Evolutionary conservation across 768 basidiomycete genomes (phyloP), one percentile per base, ranked within the genome.

Genomic region (Pisolithus marmoratus): DNA sequence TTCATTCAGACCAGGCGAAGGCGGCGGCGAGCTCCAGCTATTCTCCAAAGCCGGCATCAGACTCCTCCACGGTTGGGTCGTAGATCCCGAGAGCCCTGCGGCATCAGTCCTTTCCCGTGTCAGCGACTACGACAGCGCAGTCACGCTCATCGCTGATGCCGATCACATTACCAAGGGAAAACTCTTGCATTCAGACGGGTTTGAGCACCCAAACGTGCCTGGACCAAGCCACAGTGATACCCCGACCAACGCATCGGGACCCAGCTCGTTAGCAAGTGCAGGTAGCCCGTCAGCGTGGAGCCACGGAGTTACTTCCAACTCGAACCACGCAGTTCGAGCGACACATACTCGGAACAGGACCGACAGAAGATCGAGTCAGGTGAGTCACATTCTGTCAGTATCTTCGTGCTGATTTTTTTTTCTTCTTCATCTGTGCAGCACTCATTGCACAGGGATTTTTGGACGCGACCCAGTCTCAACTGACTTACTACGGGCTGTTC

Each of bases 401-500:
- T 24, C 22, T 22, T 38, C 38, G 26, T 29, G 24, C 40, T 50
- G 47, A 40, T 27, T 52, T 5, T 3, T 5, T 45, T 17, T 15
- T 20, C 5, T 43, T 24, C 36, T 27, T 5, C 34, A 31, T 44
- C 23, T 9, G 29, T 24, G 1, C 46, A 93, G 90, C 91, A 0
- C 71, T 88, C 53, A 68, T 77, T 36, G 76, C 90, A 27, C 82
- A 81, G 11, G 70, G 74, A 11, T 91, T 89, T 67, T 73, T 96
- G 45, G 78, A 87, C 49, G 69, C 69, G 17, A 85, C 87, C 0
- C 77, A 80, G 54, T 90, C 90, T 2, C 94, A 96, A 61, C 67
- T 95, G 50, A 94, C 92, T 0, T 94, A 94, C 60, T 78, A 90
- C 49, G 93, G 93, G 0, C 76, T 94, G 31, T 93, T 94, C 66